Evolutionary conservation across 495 filamentous ascomycete species (phyloP).

Genomic region (Neurospora sp.): DNA sequence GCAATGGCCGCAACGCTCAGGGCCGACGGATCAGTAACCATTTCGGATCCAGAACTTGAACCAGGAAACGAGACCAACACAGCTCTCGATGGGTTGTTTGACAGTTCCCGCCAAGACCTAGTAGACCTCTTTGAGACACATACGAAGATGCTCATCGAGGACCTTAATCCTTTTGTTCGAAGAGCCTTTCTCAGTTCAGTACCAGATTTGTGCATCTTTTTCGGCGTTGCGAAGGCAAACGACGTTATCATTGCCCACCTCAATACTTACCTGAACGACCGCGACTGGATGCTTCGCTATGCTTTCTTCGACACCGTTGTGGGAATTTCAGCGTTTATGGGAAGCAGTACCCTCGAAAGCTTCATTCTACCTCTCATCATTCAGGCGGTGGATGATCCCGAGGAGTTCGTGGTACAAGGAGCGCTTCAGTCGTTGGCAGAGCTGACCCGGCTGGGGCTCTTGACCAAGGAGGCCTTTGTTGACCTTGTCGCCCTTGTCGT

Average conservation of each 20-base stretch:
- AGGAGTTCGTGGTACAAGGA: conserved; percentile 89
- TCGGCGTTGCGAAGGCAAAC: conserved; percentile 78
- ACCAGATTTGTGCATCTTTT: conserved; percentile 86
- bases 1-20: conserved; percentile 84
- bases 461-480: conserved; percentile 76
- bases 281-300: conserved; percentile 92
- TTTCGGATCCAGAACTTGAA: conserved; percentile 71
- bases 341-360: conserved; percentile 78
- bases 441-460: conserved; percentile 78
- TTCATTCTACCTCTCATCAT: conserved; percentile 96
- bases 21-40: conserved; percentile 71
- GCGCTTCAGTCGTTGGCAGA: conserved; percentile 82
- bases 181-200: conserved; percentile 92
- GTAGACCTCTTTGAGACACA: conserved; percentile 72
- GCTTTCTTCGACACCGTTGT: conserved; percentile 95
- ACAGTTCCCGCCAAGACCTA: conserved; percentile 67
- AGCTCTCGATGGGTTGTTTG: conserved; percentile 71
- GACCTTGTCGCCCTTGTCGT: conserved; percentile 72
- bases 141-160: conserved; percentile 81
- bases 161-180: conserved; percentile 77
- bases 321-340: conserved; percentile 83
- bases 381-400: conserved; percentile 89
- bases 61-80: conserved; percentile 47
- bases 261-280: conserved; percentile 95
- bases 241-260: conserved; percentile 91